These are phyloP conservation scores for Dioscorea dumetorum DNA, from an alignment of 106 monocot species.

Conservation along the genomic window DNA sequence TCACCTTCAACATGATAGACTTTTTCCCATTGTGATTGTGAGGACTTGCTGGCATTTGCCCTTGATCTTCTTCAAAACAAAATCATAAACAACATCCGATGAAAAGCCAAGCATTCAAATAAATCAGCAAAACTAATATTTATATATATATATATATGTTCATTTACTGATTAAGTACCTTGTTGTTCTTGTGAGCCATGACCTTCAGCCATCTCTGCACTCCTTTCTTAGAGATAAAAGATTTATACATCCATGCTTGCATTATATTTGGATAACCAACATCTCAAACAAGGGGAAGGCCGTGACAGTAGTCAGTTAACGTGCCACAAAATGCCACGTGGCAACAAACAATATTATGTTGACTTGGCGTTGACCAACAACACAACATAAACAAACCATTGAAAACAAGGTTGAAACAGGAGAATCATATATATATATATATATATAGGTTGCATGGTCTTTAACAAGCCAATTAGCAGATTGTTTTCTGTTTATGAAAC, in stretches of 20 bases:
- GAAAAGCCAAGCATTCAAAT: not conserved
- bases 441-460: too few species aligned
- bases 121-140: too few species aligned
- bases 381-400: too few species aligned
- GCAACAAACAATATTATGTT: not conserved
- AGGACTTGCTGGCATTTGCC: slow-evolving; percentile 11
- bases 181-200: not conserved
- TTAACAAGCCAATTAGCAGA: too few species aligned
- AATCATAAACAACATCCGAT: not conserved
- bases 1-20: slow-evolving; percentile 40
- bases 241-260: not conserved
- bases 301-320: not conserved
- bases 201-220: not conserved
- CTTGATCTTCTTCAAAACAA: not conserved
- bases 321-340: not conserved
- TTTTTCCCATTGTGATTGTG: slow-evolving; percentile 32
- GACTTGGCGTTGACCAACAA: too few species aligned
- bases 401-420: too few species aligned
- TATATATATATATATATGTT: too few species aligned
- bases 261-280: not conserved
- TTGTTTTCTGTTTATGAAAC: too few species aligned
- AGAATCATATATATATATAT: too few species aligned
- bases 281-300: not conserved
- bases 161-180: not conserved
- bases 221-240: not conserved